phyloP scores from a whole-genome alignment of 805 yeast species.

The Schwanniomyces sp. region DNA sequence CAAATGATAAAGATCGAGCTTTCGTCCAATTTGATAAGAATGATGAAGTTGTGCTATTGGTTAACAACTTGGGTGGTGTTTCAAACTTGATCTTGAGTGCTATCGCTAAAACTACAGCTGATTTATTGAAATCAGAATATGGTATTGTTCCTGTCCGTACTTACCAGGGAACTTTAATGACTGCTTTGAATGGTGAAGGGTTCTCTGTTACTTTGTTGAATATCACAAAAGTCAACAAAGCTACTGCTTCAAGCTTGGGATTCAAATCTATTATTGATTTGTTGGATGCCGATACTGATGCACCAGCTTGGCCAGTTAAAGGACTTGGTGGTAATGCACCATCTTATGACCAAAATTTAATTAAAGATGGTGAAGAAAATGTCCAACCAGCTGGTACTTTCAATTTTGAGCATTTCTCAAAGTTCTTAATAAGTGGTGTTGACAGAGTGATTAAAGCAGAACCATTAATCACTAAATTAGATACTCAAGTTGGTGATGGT shows the following conservation, averaged over 20 bases:
- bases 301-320: conserved; percentile 77
- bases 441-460: conserved; percentile 27
- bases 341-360: conserved; percentile 30
- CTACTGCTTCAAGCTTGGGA: conserved; percentile 20
- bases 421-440: conserved; percentile 28
- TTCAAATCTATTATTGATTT: conserved; percentile 36
- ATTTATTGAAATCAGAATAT: conserved; percentile 20
- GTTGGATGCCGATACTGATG: conserved; percentile 71
- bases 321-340: conserved; percentile 22
- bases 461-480: conserved; percentile 40
- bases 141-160: conserved; percentile 27
- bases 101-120: conserved; percentile 19
- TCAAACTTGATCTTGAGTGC: conserved; percentile 31
- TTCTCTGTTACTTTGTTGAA: conserved; percentile 82
- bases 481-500: conserved; percentile 45
- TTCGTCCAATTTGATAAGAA: conserved; percentile 24
- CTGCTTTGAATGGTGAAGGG: conserved; percentile 91
- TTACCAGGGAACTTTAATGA: conserved; percentile 54
- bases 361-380: conserved; percentile 22
- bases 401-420: conserved; percentile 18
- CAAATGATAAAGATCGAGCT: conserved; percentile 24
- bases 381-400: conserved; percentile 29
- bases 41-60: conserved; percentile 27
- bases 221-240: conserved; percentile 45
- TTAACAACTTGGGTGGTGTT: conserved; percentile 40